Conservation (phyloP, 2,329 filamentous ascomycete genomes). For the Tolypocladium guangdongense region DNA sequence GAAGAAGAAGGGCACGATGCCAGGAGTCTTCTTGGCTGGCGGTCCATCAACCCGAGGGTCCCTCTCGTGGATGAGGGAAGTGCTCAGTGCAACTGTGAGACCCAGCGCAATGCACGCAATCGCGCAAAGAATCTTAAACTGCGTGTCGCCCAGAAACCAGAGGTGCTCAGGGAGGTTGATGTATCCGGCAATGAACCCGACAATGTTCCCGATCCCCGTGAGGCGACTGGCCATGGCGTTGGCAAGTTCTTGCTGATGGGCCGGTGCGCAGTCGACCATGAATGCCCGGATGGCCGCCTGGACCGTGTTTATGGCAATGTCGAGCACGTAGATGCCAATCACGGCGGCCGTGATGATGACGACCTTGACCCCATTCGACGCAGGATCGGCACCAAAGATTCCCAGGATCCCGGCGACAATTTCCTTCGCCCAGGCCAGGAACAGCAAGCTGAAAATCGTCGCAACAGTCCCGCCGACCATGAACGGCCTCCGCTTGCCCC, state of each 20-base stretch:
- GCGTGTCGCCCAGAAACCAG: slow-evolving; percentile 73
- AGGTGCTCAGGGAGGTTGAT: slow-evolving; percentile 63
- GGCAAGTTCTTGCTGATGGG: slow-evolving; percentile 85
- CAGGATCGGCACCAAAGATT: slow-evolving; percentile 59
- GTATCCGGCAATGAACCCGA: slow-evolving; percentile 83
- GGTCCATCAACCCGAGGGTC: slow-evolving; percentile 66
- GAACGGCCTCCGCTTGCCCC: slow-evolving; percentile 74
- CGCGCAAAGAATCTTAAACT: slow-evolving; percentile 87
- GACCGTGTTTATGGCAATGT: slow-evolving; percentile 94
- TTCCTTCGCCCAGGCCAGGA: slow-evolving; percentile 64
- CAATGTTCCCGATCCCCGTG: slow-evolving; percentile 78
- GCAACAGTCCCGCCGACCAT: slow-evolving; percentile 61
- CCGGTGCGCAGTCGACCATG: slow-evolving; percentile 85
- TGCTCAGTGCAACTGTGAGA: slow-evolving; percentile 60
- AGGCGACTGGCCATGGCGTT: slow-evolving; percentile 91
- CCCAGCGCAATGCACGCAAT: slow-evolving; percentile 68
- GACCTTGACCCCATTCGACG: slow-evolving; percentile 52
- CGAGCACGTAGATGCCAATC: slow-evolving; percentile 76
- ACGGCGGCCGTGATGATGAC: slow-evolving; percentile 70
- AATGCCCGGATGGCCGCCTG: slow-evolving; percentile 87
- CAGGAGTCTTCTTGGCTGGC: slow-evolving; percentile 46
- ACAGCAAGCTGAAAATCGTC: slow-evolving; percentile 56
- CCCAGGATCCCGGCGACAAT: slow-evolving; percentile 56
- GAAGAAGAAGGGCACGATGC: slow-evolving; percentile 68
- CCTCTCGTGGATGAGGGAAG: slow-evolving; percentile 59